A percentile compares a stretch with the other conserved stretches of the same genome.
Conservation (phyloP, 1,284 basidiomycete genomes). For the Trichosporon sp. region DNA sequence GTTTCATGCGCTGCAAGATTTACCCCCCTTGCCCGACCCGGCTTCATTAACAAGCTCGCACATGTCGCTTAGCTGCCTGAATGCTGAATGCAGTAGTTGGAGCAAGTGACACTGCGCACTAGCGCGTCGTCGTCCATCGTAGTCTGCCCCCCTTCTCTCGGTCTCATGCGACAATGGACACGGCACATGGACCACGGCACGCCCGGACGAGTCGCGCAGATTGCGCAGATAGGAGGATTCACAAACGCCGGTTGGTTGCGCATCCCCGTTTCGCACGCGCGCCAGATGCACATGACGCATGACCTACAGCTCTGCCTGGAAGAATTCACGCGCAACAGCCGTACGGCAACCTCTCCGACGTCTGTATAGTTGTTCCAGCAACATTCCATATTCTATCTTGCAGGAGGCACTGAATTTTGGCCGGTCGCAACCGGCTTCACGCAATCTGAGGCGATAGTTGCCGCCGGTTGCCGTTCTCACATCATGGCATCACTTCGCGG, state of each 20-base stretch:
- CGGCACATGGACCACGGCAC: background rate
- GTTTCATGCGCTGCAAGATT: background rate
- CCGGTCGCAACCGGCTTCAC: too few relatives aligned
- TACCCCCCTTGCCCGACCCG: too few relatives aligned
- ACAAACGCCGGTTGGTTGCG: background rate
- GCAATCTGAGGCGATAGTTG: background rate
- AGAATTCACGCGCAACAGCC: background rate
- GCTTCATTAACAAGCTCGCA: background rate
- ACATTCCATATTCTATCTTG: too few relatives aligned
- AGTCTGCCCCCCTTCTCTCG: background rate
- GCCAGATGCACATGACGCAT: background rate
- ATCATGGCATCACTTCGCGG: too few relatives aligned
- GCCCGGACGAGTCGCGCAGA: background rate
- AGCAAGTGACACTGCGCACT: background rate
- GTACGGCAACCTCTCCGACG: background rate
- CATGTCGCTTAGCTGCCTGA: background rate
- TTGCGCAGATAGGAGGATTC: background rate
- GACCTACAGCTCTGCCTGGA: too few relatives aligned
- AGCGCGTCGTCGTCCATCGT: background rate
- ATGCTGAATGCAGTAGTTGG: background rate
- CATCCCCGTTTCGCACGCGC: background rate
- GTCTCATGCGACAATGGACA: background rate
- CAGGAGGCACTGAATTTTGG: too few relatives aligned
- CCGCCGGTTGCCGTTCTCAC: background rate
- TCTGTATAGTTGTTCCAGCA: background rate